phyloP scores from a whole-genome alignment of 2,329 filamentous ascomycete genomes.

The Stylonectria norvegica region DNA sequence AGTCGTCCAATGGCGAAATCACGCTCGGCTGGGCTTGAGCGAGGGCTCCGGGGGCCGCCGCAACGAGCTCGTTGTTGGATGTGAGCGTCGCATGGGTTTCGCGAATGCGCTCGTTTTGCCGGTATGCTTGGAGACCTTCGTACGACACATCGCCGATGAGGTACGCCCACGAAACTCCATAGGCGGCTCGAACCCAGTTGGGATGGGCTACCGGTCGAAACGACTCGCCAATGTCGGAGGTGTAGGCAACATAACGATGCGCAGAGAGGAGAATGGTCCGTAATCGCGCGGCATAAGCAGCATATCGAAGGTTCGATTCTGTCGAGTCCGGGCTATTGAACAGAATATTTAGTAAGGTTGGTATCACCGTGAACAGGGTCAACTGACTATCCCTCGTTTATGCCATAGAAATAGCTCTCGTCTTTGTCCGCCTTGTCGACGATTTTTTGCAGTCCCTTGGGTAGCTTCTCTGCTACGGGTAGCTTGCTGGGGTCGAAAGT shows the following conservation, averaged over 20 bases:
- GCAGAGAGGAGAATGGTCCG: conserved; percentile 85
- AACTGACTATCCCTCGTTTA: conserved; percentile 76
- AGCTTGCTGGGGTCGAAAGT: conserved; percentile 46
- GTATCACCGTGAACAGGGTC: conserved; percentile 7
- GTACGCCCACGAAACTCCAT: conserved; percentile 90
- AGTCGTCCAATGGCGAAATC: conserved; percentile 79
- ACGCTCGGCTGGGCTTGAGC: conserved; percentile 36
- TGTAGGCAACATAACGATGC: conserved; percentile 96
- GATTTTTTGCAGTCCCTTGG: conserved; percentile 53
- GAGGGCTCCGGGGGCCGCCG: conserved; percentile 40
- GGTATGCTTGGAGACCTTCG: conserved; percentile 94
- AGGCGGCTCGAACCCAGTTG: conserved; percentile 74
- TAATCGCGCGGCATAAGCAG: conserved; percentile 81
- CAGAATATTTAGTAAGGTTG: conserved; percentile 11
- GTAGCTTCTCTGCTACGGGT: conserved; percentile 49
- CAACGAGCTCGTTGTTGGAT: conserved; percentile 45
- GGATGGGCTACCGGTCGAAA: conserved; percentile 93
- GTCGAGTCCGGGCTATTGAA: conserved; percentile 64
- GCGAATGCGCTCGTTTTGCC: conserved; percentile 73
- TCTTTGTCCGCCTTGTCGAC: conserved; percentile 58
- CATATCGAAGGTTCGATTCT: conserved; percentile 82
- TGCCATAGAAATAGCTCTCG: conserved; percentile 71
- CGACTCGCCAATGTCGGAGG: conserved; percentile 91
- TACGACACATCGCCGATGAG: conserved; percentile 85
- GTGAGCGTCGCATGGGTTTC: conserved; percentile 63